These are phyloP conservation scores for Grosmannia clavigera DNA, from an alignment of 2,329 filamentous ascomycete genomes.

Conservation along the genomic window DNA sequence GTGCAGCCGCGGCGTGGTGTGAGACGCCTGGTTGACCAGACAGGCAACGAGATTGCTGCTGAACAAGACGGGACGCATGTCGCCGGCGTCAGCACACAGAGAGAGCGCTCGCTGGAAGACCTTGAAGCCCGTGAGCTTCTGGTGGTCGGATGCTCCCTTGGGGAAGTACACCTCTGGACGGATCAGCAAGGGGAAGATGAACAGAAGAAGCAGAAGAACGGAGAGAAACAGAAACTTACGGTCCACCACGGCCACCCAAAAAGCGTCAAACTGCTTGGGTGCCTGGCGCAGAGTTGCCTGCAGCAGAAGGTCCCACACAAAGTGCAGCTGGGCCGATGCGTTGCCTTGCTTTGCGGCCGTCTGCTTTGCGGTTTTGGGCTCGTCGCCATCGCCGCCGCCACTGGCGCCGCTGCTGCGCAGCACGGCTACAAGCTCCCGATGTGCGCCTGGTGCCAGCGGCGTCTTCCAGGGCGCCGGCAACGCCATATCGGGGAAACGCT, in stretches of 20 bases:
- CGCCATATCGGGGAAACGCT: slow-evolving; percentile 49
- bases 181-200: slow-evolving; percentile 10
- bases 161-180: slow-evolving; percentile 70
- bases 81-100: slow-evolving; percentile 32
- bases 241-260: slow-evolving; percentile 49
- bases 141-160: slow-evolving; percentile 66
- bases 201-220: not conserved
- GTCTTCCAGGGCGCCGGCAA: slow-evolving; percentile 68
- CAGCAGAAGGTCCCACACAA: slow-evolving; percentile 79
- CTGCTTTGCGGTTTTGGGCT: slow-evolving; percentile 12
- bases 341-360: slow-evolving; percentile 49
- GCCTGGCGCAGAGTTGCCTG: slow-evolving; percentile 16
- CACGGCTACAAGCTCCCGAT: slow-evolving; percentile 58
- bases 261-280: slow-evolving; percentile 7
- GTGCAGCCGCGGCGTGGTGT: slow-evolving; percentile 67
- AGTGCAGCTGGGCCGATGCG: slow-evolving; percentile 71
- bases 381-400: not conserved
- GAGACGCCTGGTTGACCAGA: slow-evolving; percentile 70
- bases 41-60: slow-evolving; percentile 73
- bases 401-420: slow-evolving; percentile 61
- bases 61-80: slow-evolving; percentile 51
- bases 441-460: slow-evolving; percentile 57
- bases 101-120: slow-evolving; percentile 67
- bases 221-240: slow-evolving; percentile 39
- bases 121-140: slow-evolving; percentile 86